Evolutionary conservation across 305 asterid genomes (phyloP).

Genomic region (Fraxinus xanthoxyloides): DNA sequence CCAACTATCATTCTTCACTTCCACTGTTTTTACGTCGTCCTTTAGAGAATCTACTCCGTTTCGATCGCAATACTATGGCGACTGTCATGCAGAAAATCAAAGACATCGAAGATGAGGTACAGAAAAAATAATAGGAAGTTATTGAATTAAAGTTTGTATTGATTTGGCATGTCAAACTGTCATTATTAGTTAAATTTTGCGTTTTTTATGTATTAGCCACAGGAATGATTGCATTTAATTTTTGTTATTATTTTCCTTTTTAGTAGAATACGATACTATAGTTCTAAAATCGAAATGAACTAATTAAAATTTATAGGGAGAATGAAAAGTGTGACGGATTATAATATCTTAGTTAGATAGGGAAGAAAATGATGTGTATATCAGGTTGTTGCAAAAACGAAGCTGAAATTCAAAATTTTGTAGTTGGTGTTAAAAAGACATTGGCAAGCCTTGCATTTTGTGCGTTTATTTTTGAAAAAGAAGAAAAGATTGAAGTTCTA

Average conservation of each 20-base stretch:
- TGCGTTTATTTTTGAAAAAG: not conserved
- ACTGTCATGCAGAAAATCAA: slow-evolving; percentile 96
- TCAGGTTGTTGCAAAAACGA: not conserved
- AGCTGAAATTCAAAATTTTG: not conserved
- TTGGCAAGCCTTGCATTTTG: not conserved
- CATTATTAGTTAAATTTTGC: slow-evolving; percentile 14
- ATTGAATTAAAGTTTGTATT: not conserved
- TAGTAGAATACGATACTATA: not conserved
- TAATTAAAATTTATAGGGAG: not conserved
- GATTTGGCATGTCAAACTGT: not conserved
- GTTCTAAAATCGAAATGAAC: not conserved
- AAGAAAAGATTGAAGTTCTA: not conserved
- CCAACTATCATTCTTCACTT: not conserved
- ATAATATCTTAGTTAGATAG: not conserved
- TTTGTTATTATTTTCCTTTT: not conserved
- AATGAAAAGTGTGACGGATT: not conserved
- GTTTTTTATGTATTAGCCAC: not conserved
- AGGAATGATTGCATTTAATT: not conserved
- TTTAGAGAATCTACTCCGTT: not conserved
- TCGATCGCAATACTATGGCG: slow-evolving; percentile 49
- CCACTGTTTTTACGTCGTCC: slow-evolving; percentile 22
- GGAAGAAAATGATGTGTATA: not conserved
- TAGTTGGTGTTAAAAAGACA: not conserved
- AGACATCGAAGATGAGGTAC: slow-evolving; percentile 98
- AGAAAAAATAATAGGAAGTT: not conserved